These are phyloP conservation scores for Ettlia oleoabundans DNA, from an alignment of 139 green algal genomes.

Conservation along the genomic window DNA sequence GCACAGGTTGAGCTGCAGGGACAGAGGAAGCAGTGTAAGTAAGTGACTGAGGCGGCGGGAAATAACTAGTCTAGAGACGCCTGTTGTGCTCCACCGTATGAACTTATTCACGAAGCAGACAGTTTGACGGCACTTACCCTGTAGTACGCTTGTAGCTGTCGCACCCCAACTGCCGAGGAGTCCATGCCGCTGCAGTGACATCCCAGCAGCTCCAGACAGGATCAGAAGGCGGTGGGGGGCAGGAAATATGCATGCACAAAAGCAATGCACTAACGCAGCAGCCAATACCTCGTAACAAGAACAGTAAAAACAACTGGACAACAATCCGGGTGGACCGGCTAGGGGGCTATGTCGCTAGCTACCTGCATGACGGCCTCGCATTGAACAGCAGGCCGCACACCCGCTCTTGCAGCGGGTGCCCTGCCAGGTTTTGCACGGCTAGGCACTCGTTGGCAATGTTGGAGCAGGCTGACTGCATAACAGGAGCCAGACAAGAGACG, in stretches of 20 bases:
- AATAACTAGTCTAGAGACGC: too few species aligned
- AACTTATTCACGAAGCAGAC: not conserved
- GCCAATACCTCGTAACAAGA: too few species aligned
- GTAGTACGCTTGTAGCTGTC: constrained; percentile 4
- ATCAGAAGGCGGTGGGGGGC: too few species aligned
- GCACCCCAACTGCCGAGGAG: not conserved
- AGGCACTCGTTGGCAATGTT: not conserved
- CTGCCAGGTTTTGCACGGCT: not conserved
- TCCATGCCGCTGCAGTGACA: constrained; percentile 13
- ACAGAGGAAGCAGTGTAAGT: too few species aligned
- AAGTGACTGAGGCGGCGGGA: too few species aligned
- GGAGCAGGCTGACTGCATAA: not conserved
- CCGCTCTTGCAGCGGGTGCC: constrained; percentile 3
- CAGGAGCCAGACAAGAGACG: too few species aligned
- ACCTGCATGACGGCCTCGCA: constrained; percentile 6
- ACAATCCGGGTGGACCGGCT: too few species aligned
- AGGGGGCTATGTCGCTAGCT: not conserved
- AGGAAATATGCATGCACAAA: too few species aligned
- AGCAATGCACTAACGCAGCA: too few species aligned
- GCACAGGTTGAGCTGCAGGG: constrained; percentile 1
- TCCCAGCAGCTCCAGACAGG: not conserved
- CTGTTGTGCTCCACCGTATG: too few species aligned
- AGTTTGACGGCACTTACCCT: not conserved
- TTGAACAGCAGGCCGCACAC: constrained; percentile 3
- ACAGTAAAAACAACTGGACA: too few species aligned